Evolutionary conservation across 2,329 filamentous ascomycete genomes (phyloP).

Genomic region (Taxawa tesnikishii): DNA sequence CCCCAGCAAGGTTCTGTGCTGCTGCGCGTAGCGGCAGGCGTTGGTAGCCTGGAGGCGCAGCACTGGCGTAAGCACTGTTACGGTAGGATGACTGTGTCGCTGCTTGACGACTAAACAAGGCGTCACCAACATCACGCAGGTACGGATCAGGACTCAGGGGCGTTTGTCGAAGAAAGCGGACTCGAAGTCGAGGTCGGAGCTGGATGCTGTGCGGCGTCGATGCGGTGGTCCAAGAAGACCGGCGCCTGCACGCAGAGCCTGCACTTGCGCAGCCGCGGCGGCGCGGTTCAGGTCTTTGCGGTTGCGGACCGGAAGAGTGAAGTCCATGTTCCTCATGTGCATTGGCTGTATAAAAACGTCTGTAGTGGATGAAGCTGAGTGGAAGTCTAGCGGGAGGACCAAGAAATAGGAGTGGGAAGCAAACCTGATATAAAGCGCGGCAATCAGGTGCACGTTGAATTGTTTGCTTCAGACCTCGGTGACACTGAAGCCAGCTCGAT

Average conservation of each 20-base stretch:
- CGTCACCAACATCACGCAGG: conserved; percentile 3
- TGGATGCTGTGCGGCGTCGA: too few relatives aligned
- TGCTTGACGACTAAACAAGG: conserved; percentile 3
- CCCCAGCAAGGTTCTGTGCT: neutral
- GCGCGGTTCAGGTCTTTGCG: conserved; percentile 7
- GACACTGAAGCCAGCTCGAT: too few relatives aligned
- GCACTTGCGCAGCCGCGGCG: conserved; percentile 1
- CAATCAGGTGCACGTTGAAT: too few relatives aligned
- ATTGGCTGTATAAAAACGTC: too few relatives aligned
- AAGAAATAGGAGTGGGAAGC: too few relatives aligned
- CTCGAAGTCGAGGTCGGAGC: neutral
- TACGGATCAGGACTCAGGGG: conserved; percentile 1
- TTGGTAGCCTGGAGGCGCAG: neutral
- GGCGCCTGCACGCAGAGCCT: neutral
- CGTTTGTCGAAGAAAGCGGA: neutral
- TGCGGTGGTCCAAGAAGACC: too few relatives aligned
- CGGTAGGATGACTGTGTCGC: conserved; percentile 1
- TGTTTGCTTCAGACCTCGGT: too few relatives aligned
- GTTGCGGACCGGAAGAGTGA: conserved; percentile 3
- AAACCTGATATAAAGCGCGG: too few relatives aligned
- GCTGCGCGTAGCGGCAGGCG: neutral
- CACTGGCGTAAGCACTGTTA: conserved; percentile 1
- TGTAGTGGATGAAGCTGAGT: too few relatives aligned
- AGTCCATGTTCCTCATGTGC: neutral
- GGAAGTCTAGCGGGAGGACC: too few relatives aligned